Conservation (phyloP, 2,329 filamentous ascomycete species). For the Arthrobotrys sphaeroides region DNA sequence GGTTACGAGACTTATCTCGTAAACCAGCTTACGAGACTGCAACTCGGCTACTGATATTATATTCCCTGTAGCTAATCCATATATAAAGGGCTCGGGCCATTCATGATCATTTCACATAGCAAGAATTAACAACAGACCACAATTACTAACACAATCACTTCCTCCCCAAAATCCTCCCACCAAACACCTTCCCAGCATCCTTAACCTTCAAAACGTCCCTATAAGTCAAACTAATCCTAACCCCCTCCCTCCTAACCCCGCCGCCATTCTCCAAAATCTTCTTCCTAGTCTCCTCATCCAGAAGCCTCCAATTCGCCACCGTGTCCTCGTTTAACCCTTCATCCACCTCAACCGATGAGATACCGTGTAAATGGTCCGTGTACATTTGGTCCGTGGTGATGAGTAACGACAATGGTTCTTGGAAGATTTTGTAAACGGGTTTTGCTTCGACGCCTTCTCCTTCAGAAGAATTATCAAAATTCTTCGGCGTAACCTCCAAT, state of each 20-base stretch:
- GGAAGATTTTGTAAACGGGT: conserved; percentile 62
- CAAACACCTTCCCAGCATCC: conserved; percentile 38
- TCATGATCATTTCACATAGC: too few species aligned
- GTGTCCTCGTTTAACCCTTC: conserved; percentile 69
- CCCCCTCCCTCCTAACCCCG: conserved; percentile 65
- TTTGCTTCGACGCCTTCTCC: conserved; percentile 54
- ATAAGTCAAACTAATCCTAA: conserved; percentile 78
- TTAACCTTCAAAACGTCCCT: conserved; percentile 82
- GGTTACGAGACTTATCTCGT: too few species aligned
- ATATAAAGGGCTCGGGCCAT: too few species aligned
- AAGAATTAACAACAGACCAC: too few species aligned
- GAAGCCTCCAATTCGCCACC: conserved; percentile 76
- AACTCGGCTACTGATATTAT: too few species aligned
- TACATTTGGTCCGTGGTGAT: conserved; percentile 77
- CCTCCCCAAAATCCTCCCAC: conserved; percentile 18
- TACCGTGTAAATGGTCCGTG: conserved; percentile 77
- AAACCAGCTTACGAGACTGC: too few species aligned
- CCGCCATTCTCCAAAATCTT: conserved; percentile 7
- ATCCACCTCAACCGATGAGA: conserved; percentile 74
- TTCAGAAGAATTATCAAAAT: too few species aligned
- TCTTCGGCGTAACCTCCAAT: conserved; percentile 70
- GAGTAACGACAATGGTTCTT: conserved; percentile 67
- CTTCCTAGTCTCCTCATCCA: conserved; percentile 66
- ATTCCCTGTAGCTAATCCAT: too few species aligned
- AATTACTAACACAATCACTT: background rate